Conservation (phyloP, 2,329 filamentous ascomycete genomes). For the Epichloe coenophiala region DNA sequence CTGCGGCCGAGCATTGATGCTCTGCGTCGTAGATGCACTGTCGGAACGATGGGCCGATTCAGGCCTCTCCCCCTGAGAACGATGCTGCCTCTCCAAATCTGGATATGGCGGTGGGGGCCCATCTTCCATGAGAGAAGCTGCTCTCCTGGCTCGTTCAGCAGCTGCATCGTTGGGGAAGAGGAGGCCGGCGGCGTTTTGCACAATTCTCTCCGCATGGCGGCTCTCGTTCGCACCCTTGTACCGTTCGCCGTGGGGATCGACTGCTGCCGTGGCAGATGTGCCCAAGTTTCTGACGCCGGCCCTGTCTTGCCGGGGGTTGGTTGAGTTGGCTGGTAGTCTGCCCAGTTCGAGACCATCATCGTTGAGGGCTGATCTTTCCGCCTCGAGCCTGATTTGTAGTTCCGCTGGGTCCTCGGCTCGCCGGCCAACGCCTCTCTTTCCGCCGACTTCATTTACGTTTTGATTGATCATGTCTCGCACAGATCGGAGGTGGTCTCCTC, state of each 20-base stretch:
- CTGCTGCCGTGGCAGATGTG: background rate
- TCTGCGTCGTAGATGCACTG: slow-evolving; percentile 33
- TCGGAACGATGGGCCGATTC: slow-evolving; percentile 26
- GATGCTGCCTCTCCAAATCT: slow-evolving; percentile 12
- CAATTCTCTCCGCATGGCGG: slow-evolving; percentile 29
- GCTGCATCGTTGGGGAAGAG: slow-evolving; percentile 32
- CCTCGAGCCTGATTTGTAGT: slow-evolving; percentile 19
- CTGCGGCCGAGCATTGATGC: slow-evolving; percentile 35
- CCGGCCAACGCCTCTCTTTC: slow-evolving; percentile 29
- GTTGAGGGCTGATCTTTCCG: slow-evolving; percentile 15
- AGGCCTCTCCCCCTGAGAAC: slow-evolving; percentile 13
- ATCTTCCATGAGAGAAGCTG: slow-evolving; percentile 28
- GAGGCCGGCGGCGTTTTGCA: slow-evolving; percentile 29
- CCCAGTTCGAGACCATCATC: slow-evolving; percentile 28
- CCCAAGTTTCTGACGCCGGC: slow-evolving; percentile 11
- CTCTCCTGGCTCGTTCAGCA: slow-evolving; percentile 18
- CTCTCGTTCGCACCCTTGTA: slow-evolving; percentile 31
- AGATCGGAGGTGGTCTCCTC: slow-evolving; percentile 28
- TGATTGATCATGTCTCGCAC: slow-evolving; percentile 40
- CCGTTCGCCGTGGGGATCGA: slow-evolving; percentile 3
- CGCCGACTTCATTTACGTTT: slow-evolving; percentile 42
- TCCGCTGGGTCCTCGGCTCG: slow-evolving; percentile 28
- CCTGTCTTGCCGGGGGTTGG: slow-evolving; percentile 19
- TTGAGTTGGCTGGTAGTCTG: slow-evolving; percentile 10
- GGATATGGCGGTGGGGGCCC: slow-evolving; percentile 30